Evolutionary conservation across 371 early-diverging fungal genomes (phyloP).

Genomic region (Furculomyces boomerangus): DNA sequence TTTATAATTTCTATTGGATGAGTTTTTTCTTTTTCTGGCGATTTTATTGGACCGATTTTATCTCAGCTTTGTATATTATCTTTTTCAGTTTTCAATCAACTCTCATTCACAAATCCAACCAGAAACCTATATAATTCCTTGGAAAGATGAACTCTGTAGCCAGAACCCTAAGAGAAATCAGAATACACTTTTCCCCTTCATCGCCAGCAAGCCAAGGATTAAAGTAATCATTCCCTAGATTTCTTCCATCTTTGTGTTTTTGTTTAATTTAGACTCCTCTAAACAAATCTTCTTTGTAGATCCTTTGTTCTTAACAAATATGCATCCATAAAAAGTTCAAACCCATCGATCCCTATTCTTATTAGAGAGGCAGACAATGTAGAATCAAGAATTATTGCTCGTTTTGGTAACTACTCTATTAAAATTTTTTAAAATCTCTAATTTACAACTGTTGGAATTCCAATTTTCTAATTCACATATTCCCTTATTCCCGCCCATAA

Average conservation of each 20-base stretch:
- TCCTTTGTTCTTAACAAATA: slow-evolving; percentile 70
- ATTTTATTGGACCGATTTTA: too few species aligned
- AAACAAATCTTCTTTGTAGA: slow-evolving; percentile 26
- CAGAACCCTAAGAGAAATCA: slow-evolving; percentile 69
- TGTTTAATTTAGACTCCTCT: not conserved
- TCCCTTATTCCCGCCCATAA: not conserved
- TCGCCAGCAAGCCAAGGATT: slow-evolving; percentile 66
- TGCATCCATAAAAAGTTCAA: slow-evolving; percentile 52
- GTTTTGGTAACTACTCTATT: slow-evolving; percentile 47
- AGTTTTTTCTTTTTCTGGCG: too few species aligned
- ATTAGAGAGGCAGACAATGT: slow-evolving; percentile 75
- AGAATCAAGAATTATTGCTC: slow-evolving; percentile 75
- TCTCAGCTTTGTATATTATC: too few species aligned
- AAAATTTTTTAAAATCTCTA: too few species aligned
- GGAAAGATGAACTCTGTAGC: slow-evolving; percentile 8
- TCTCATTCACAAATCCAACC: not conserved
- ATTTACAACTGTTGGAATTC: too few species aligned
- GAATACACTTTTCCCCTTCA: slow-evolving; percentile 78
- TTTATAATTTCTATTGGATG: too few species aligned
- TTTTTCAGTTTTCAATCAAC: not conserved
- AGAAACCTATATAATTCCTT: not conserved
- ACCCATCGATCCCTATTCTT: slow-evolving; percentile 77
- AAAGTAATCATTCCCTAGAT: slow-evolving; percentile 35
- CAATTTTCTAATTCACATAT: not conserved
- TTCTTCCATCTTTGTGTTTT: not conserved